Evolutionary conservation across 176 grass and related monocot species (phyloP).

Genomic region (Triticum dicoccoides): DNA sequence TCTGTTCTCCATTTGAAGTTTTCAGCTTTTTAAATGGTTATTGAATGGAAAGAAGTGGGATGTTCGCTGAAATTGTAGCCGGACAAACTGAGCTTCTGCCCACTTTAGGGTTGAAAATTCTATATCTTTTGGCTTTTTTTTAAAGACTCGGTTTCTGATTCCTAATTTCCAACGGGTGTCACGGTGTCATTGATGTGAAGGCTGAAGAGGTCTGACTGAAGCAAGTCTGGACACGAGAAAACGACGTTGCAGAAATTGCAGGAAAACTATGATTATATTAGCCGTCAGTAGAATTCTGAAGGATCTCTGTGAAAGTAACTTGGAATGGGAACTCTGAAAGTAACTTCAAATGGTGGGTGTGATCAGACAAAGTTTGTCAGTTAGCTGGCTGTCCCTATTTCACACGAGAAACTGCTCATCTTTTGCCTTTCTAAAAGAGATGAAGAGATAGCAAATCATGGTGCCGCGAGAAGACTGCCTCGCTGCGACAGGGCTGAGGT

Average conservation of each 20-base stretch:
- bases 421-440: neutral
- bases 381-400: neutral
- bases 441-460: neutral
- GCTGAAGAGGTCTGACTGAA: constrained; percentile 7
- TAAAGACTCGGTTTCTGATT: neutral
- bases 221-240: constrained; percentile 26
- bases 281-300: constrained; percentile 34
- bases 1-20: neutral
- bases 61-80: neutral
- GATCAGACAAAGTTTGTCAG: constrained; percentile 17
- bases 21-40: neutral
- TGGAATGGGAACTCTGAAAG: neutral
- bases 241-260: constrained; percentile 15
- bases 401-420: neutral
- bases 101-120: neutral
- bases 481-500: too few relatives aligned
- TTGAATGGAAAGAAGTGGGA: neutral
- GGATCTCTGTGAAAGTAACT: constrained; percentile 18
- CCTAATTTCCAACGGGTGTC: neutral
- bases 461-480: too few relatives aligned
- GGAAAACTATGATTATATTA: constrained; percentile 28
- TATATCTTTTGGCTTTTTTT: neutral
- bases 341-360: neutral
- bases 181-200: neutral
- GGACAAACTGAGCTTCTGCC: neutral